phyloP scores from a whole-genome alignment of 805 yeast genomes.

The Sugiyamaella valdiviana region DNA sequence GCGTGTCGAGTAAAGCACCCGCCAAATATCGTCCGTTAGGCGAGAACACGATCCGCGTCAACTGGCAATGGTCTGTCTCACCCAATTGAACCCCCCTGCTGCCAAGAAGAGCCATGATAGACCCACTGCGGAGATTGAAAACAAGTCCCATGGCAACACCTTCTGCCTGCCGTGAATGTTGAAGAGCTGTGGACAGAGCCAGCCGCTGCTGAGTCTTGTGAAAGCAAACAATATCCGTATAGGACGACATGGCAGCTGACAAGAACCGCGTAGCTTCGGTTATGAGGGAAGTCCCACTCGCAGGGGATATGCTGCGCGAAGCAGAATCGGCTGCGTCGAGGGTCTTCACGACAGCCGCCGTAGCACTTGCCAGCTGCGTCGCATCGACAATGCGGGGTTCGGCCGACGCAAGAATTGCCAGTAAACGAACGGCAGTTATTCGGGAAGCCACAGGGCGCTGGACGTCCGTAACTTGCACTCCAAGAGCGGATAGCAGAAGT shows the following conservation, averaged over 20 bases:
- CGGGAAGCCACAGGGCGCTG: slow-evolving; percentile 10
- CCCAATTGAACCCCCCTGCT: neutral
- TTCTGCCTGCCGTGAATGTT: neutral
- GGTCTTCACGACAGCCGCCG: slow-evolving; percentile 17
- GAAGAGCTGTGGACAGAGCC: slow-evolving; percentile 13
- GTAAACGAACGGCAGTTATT: slow-evolving; percentile 18
- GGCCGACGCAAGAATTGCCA: slow-evolving; percentile 12
- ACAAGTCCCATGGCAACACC: slow-evolving; percentile 15
- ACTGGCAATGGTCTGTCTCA: neutral
- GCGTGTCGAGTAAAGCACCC: neutral
- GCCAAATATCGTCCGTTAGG: slow-evolving; percentile 18
- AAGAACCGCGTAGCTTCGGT: slow-evolving; percentile 20
- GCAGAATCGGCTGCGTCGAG: slow-evolving; percentile 14
- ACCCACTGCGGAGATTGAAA: slow-evolving; percentile 20
- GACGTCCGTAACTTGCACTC: slow-evolving; percentile 13
- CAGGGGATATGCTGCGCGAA: slow-evolving; percentile 11
- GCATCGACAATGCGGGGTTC: slow-evolving; percentile 5
- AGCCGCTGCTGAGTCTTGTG: slow-evolving; percentile 22
- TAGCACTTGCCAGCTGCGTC: slow-evolving; percentile 16
- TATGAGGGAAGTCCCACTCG: slow-evolving; percentile 14
- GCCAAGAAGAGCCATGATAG: slow-evolving; percentile 15
- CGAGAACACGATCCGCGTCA: slow-evolving; percentile 13
- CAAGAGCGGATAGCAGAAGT: slow-evolving; percentile 19
- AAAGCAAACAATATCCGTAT: slow-evolving; percentile 19
- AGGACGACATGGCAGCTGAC: slow-evolving; percentile 12